Evolutionary conservation across 352 stramenopile genomes (phyloP), one percentile per base, ranked within the genome.

Genomic region (Phytophthora pini): DNA sequence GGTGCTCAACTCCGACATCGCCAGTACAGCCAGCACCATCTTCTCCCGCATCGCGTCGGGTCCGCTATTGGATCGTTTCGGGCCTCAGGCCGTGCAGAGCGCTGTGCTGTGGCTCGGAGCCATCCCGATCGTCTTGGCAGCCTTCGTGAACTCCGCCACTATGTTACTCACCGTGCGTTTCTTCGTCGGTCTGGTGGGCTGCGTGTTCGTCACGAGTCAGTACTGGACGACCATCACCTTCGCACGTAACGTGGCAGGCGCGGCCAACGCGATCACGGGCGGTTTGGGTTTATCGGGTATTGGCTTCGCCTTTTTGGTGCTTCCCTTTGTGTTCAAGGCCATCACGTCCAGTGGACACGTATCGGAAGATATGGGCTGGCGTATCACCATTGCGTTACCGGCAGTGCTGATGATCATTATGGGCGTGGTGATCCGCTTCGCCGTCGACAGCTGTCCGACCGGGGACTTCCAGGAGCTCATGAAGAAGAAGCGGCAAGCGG

Each of bases 161-260:
- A 77, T 63, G 5, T 73, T 98, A 29, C 64, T 88, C 24, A 71
- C 96, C 41, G 75, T 98, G 46, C 88, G 95, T 51, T 96, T 98
- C 68, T 97, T 98, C 60, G 97, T 98, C 63, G 96, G 94, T 32
- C 70, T 98, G 57, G 87, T 96, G n/a, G 95, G 94, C 61, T 98
- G 49, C 49, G 49, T 56, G 7, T 56, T 56, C 49, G 49, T 56
- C 20, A 91, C 90, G 59, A 96, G 84, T 50, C 93, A 98, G 75
- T 98, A 93, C 76, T 98, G 95, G 95, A 97, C 92, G 0, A 93
- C 83, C 52, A 78, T 90, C 70, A 98, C 98, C 67, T 99, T 99
- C 64, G 87, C 87, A n/a, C 95, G 91, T 53, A 90, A 98, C 65
- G 86, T 98, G 54, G 94, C 94, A 5, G 95, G 94, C 65, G 89